Percentiles rank a stretch among this genome's conserved stretches.
These are phyloP conservation scores for Brasilioporus rufonigricans DNA, from an alignment of 768 basidiomycete genomes.

Conservation along the genomic window DNA sequence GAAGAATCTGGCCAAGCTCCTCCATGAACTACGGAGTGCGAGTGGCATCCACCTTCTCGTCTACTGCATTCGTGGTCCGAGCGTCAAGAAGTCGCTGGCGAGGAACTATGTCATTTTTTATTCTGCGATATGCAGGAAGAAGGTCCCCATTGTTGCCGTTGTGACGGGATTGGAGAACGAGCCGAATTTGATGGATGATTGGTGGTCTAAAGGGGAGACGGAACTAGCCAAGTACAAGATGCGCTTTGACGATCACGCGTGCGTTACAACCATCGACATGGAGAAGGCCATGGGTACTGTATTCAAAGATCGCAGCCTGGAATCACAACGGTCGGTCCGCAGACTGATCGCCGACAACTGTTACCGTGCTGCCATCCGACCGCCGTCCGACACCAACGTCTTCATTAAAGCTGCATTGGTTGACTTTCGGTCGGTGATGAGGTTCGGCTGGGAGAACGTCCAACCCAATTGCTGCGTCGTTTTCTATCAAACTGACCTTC, in stretches of 20 bases:
- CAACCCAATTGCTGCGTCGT: constrained; percentile 17
- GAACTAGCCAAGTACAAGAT: constrained; percentile 34
- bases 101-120: constrained; percentile 34
- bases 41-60: constrained; percentile 32
- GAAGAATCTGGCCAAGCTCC: constrained; percentile 25
- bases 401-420: constrained; percentile 26
- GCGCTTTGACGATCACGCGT: constrained; percentile 39
- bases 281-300: constrained; percentile 10
- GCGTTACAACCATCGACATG: constrained; percentile 37
- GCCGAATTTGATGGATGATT: constrained; percentile 31
- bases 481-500: constrained; percentile 16
- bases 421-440: constrained; percentile 28
- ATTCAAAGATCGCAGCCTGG: constrained; percentile 16
- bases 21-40: constrained; percentile 28
- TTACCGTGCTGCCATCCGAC: constrained; percentile 15
- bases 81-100: constrained; percentile 23
- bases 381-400: constrained; percentile 15
- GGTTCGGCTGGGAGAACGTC: constrained; percentile 23
- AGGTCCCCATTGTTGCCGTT: constrained; percentile 31
- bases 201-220: constrained; percentile 38
- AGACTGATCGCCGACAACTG: constrained; percentile 22
- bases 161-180: constrained; percentile 36
- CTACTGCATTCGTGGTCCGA: constrained; percentile 34
- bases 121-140: constrained; percentile 30
- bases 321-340: constrained; percentile 23